Conservation (phyloP, 2,329 filamentous ascomycete species). For the Bipolaris victoriae region DNA sequence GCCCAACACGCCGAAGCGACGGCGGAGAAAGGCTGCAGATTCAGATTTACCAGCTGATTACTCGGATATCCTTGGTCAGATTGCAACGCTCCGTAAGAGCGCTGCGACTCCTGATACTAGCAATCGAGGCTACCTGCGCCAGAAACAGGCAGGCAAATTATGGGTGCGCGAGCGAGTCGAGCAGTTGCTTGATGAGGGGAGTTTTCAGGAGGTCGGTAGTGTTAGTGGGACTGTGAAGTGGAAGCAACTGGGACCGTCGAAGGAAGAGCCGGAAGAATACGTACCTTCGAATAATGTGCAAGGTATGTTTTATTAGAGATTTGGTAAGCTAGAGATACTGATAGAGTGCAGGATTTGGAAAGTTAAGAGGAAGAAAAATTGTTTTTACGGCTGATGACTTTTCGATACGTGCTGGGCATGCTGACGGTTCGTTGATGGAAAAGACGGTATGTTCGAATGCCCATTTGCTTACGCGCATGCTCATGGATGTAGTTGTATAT, state of each 20-base stretch:
- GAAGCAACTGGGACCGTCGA: slow-evolving; percentile 55
- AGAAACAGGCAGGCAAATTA: slow-evolving; percentile 68
- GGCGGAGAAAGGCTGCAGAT: slow-evolving; percentile 44
- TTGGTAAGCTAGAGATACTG: background rate
- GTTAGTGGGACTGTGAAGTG: slow-evolving; percentile 65
- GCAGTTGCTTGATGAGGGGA: slow-evolving; percentile 62
- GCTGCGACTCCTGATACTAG: slow-evolving; percentile 62
- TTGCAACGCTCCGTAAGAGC: slow-evolving; percentile 59
- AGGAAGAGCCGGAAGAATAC: slow-evolving; percentile 59
- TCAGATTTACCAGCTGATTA: slow-evolving; percentile 64
- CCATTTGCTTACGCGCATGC: background rate
- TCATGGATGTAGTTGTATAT: slow-evolving; percentile 57
- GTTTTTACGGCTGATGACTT: slow-evolving; percentile 70
- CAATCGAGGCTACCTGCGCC: slow-evolving; percentile 65
- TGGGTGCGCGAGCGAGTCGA: slow-evolving; percentile 69
- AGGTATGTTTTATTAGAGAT: slow-evolving; percentile 34
- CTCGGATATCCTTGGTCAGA: slow-evolving; percentile 65
- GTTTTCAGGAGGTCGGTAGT: slow-evolving; percentile 66
- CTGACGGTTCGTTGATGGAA: slow-evolving; percentile 64
- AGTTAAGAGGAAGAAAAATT: slow-evolving; percentile 60
- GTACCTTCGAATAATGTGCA: slow-evolving; percentile 69
- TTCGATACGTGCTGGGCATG: slow-evolving; percentile 67
- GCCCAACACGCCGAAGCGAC: slow-evolving; percentile 46
- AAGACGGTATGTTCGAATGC: slow-evolving; percentile 54
- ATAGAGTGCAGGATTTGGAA: slow-evolving; percentile 53